Percentiles rank a stretch among this genome's conserved stretches.
These are phyloP conservation scores for Tolypocladium sp. DNA, from an alignment of 2,329 filamentous ascomycete species.

Conservation along the genomic window DNA sequence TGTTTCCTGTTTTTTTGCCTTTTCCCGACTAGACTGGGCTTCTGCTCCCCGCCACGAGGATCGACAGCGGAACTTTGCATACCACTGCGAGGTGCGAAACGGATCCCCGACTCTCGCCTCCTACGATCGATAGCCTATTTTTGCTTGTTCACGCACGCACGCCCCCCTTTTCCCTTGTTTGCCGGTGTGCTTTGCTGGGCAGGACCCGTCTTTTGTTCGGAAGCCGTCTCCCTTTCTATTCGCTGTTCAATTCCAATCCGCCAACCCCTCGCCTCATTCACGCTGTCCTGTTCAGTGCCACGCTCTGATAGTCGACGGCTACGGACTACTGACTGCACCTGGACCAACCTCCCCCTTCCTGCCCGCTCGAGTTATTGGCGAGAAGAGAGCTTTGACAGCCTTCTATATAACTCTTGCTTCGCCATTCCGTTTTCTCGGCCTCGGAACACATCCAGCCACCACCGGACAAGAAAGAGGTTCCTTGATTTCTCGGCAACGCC, in stretches of 20 bases:
- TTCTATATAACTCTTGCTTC: conserved; percentile 5
- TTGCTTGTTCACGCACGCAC: neutral
- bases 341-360: conserved; percentile 7
- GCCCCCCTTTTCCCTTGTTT: neutral
- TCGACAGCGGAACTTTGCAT: neutral
- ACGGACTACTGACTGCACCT: neutral
- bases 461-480: neutral
- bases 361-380: conserved; percentile 2
- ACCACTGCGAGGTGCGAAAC: neutral
- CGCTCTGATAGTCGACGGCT: neutral
- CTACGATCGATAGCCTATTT: neutral
- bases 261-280: neutral
- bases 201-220: neutral
- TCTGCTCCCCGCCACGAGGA: neutral
- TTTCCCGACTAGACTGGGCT: too few species aligned
- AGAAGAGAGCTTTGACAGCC: neutral
- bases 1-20: too few species aligned
- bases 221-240: neutral
- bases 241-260: neutral
- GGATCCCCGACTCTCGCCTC: neutral
- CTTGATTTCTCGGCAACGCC: neutral
- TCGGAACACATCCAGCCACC: neutral
- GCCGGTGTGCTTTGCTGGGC: neutral
- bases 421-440: neutral
- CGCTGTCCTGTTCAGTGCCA: neutral